Conservation (phyloP, 2,329 filamentous ascomycete genomes). For the Claviceps sp. region DNA sequence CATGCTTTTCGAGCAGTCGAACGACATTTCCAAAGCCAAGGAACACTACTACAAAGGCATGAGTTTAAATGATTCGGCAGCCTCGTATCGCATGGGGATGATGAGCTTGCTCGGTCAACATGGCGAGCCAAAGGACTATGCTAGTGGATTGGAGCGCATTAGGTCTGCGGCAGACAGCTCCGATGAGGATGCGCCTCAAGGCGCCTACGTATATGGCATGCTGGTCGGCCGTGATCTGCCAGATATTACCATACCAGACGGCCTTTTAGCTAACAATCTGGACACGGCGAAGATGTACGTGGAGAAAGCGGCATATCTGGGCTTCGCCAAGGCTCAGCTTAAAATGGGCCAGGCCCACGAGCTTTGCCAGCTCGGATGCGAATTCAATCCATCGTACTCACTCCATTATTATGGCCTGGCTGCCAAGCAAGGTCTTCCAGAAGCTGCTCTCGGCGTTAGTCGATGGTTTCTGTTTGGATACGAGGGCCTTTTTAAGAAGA, state of each 20-base stretch:
- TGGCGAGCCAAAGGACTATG: conserved; percentile 71
- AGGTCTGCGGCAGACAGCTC: conserved; percentile 70
- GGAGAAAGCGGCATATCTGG: conserved; percentile 89
- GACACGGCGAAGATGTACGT: conserved; percentile 72
- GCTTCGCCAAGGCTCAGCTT: conserved; percentile 89
- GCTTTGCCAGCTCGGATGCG: conserved; percentile 82
- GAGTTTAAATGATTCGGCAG: conserved; percentile 71
- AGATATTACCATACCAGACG: conserved; percentile 70
- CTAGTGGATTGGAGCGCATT: conserved; percentile 68
- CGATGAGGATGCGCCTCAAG: conserved; percentile 93
- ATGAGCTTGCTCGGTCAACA: conserved; percentile 93
- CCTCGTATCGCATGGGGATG: conserved; percentile 81
- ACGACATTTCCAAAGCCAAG: conserved; percentile 82
- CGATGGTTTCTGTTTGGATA: conserved; percentile 98
- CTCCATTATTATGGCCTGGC: conserved; percentile 93
- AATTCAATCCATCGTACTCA: conserved; percentile 86
- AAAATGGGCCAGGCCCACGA: conserved; percentile 97
- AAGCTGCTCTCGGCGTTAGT: conserved; percentile 91
- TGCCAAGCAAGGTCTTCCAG: conserved; percentile 79
- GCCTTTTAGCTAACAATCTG: conserved; percentile 57
- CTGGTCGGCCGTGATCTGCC: conserved; percentile 79
- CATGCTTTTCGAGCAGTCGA: conserved; percentile 94
- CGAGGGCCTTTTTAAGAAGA: conserved; percentile 85
- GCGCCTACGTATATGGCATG: conserved; percentile 93
- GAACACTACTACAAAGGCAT: conserved; percentile 81